Base-by-base conservation (phyloP, 139 green algal species). In the Chlamydomonas applanata region DNA sequence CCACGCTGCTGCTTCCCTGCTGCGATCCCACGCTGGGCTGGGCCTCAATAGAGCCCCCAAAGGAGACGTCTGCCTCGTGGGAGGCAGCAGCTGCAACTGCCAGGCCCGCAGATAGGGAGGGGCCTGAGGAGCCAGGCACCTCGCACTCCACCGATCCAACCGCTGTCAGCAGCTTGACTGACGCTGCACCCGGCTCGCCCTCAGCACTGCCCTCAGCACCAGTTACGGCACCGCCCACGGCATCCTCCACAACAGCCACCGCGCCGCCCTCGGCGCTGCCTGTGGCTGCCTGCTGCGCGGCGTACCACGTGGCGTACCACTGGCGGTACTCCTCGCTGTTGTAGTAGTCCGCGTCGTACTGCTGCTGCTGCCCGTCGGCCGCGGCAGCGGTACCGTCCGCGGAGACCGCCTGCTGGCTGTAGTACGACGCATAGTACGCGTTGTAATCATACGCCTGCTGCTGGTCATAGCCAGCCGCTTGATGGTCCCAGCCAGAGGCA, bases 301-400 rank as follows among this genome's bases (percentile, higher is more conserved):
- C 59, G 25, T 66, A 66, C 59, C 59, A 66, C 59, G 29, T 9
- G 9, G 59, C 59, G 59, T 66, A 66, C n/a, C 30, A 66, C 59
- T 34, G 24, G n/a, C 59, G 24, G 59, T 66, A 66, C 59, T 66
- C 59, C 59, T 66, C 59, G 29, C n/a, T 40, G 59, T 66, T 66
- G 59, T 66, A 66, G 59, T 66, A 66, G 59, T 66, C 59, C 11
- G 25, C 59, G 25, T 66, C 59, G 59, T 66, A 66, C 59, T 66
- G 59, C 59, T 66, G 59, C 40, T 7, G 7, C 40, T 49, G 40
- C 40, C 40, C 40, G 40, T 49, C 40, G 7, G 40, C 40, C n/a
- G 24, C n/a, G 11, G 4, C 24, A 2, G 24, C n/a, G 24, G 24
- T 30, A 30, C n/a, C 59, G 40, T 49, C 40, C 34, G 59, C 59